Conservation (phyloP, 129 eudicot species). For the Escallonia herrerae region DNA sequence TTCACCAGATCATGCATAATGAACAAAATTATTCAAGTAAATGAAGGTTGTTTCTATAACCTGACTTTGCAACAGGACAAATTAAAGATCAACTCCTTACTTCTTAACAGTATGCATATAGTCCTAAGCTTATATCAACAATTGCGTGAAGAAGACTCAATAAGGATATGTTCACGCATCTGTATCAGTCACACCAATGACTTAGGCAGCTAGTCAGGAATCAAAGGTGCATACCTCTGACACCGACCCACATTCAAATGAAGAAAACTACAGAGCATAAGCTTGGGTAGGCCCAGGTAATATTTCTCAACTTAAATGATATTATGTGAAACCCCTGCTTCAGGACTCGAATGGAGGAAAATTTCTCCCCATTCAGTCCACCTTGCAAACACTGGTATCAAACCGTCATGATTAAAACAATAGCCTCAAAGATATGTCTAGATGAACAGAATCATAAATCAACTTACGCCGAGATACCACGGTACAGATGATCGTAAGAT, state of each 20-base stretch:
- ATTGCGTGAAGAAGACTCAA: no score
- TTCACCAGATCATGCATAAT: no score
- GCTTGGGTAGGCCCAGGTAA: not conserved
- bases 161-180: no score
- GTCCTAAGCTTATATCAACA: no score
- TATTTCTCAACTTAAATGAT: not conserved
- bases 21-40: no score
- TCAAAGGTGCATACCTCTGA: not conserved
- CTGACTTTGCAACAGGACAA: no score
- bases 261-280: not conserved
- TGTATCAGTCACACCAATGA: no score
- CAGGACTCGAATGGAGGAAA: not conserved
- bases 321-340: not conserved
- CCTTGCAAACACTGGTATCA: not conserved
- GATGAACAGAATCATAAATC: not conserved
- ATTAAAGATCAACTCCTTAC: no score
- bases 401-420: constrained; percentile 1
- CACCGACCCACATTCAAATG: constrained; percentile 2
- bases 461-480: constrained; percentile 93
- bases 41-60: no score
- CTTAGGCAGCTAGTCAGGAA: no score
- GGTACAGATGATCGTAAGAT: constrained; percentile 81
- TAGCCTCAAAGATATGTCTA: not conserved
- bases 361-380: not conserved
- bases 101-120: no score